A percentile compares a stretch with the other conserved stretches of the same genome.
Conservation (phyloP, 208 protist species). For the Vickermania ingenoplastis region DNA sequence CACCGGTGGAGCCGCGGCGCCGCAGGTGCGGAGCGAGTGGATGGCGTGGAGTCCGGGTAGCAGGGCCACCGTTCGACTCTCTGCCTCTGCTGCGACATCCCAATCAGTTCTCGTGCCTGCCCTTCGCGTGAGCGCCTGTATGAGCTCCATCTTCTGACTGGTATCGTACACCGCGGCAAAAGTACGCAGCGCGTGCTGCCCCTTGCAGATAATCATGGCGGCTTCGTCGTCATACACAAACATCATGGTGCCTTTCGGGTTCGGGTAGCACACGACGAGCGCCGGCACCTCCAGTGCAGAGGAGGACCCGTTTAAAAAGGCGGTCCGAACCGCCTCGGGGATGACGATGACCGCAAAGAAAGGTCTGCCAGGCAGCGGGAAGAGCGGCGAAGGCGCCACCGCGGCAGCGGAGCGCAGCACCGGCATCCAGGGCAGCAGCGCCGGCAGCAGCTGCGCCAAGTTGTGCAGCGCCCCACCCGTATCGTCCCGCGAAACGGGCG, state of each 20-base stretch:
- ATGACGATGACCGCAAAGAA: constrained; percentile 16
- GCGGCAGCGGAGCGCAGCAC: background rate
- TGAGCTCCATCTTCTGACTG: constrained; percentile 8
- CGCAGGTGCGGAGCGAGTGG: background rate
- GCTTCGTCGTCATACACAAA: constrained; percentile 22
- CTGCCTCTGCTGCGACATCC: background rate
- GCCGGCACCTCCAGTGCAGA: constrained; percentile 3
- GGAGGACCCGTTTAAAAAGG: background rate
- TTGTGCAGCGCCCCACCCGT: background rate
- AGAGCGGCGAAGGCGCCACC: too few relatives aligned
- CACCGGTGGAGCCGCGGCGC: background rate
- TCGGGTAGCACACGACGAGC: constrained; percentile 12
- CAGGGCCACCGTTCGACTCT: background rate
- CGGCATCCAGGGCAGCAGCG: background rate
- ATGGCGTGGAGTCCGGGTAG: background rate
- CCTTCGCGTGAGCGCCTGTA: background rate
- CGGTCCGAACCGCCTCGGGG: background rate
- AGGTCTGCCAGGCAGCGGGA: constrained; percentile 5
- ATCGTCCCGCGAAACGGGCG: background rate
- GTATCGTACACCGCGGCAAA: constrained; percentile 15
- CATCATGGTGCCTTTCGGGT: constrained; percentile 12
- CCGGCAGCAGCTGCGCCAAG: background rate
- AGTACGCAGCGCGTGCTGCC: constrained; percentile 10
- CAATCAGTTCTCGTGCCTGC: too few relatives aligned
- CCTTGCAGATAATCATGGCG: constrained; percentile 12